Evolutionary conservation across 495 filamentous ascomycete genomes (phyloP).

Genomic region (Neurospora pannonica): DNA sequence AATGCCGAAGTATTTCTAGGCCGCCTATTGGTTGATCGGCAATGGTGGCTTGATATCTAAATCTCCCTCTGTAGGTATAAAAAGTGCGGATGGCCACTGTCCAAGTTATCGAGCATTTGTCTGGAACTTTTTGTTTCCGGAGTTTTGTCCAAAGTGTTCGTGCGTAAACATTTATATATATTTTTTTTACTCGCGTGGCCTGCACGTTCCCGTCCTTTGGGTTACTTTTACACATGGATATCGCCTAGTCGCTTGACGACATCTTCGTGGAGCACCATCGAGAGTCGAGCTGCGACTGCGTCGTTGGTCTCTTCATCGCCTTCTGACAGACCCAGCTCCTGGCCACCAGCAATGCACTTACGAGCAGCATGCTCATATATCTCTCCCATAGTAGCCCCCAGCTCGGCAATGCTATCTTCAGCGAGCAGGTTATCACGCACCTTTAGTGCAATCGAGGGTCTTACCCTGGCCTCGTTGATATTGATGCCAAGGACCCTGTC

Average conservation of each 20-base stretch:
- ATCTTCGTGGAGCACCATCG: slow-evolving; percentile 24
- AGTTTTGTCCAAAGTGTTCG: background rate
- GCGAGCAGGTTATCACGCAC: slow-evolving; percentile 20
- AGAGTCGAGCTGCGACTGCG: slow-evolving; percentile 19
- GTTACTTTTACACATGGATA: slow-evolving; percentile 22
- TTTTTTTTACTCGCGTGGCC: background rate
- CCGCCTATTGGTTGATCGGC: background rate
- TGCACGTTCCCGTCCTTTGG: background rate
- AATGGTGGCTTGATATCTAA: background rate
- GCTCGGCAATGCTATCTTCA: slow-evolving; percentile 16
- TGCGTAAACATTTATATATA: background rate
- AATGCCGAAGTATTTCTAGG: background rate
- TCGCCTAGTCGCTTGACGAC: slow-evolving; percentile 29
- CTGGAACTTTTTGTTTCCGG: background rate
- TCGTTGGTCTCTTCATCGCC: slow-evolving; percentile 27
- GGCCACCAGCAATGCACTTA: slow-evolving; percentile 23
- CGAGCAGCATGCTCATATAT: slow-evolving; percentile 23
- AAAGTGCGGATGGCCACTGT: background rate
- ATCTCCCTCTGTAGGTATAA: background rate
- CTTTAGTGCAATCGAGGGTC: slow-evolving; percentile 19
- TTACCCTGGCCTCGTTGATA: slow-evolving; percentile 12
- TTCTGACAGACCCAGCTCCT: slow-evolving; percentile 17
- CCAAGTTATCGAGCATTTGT: background rate
- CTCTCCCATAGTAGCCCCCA: slow-evolving; percentile 25
- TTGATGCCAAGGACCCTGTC: slow-evolving; percentile 36